These are phyloP conservation scores for Verticillium longisporum DNA, from an alignment of 2,329 filamentous ascomycete species.

Conservation along the genomic window DNA sequence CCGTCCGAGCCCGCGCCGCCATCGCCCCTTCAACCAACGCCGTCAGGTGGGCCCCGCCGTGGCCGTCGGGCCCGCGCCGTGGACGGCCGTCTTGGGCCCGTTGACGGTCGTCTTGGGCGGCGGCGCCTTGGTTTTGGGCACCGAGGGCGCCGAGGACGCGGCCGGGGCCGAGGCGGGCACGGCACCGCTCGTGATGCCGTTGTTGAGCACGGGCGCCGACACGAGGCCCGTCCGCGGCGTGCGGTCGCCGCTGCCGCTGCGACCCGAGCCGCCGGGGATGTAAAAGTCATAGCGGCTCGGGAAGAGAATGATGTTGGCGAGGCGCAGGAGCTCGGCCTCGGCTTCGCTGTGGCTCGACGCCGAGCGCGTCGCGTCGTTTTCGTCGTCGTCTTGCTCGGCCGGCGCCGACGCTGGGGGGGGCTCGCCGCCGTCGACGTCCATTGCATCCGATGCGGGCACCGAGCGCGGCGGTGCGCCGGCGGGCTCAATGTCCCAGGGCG, in stretches of 20 bases:
- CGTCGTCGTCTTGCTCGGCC: constrained; percentile 8
- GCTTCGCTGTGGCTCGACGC: constrained; percentile 25
- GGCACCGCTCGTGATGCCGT: neutral
- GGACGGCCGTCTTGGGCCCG: too few species aligned
- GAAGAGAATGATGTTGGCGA: constrained; percentile 52
- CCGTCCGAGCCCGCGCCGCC: constrained; percentile 6
- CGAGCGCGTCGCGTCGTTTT: constrained; percentile 14
- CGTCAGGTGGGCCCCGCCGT: constrained; percentile 10
- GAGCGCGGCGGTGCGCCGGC: constrained; percentile 16
- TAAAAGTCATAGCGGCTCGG: constrained; percentile 23
- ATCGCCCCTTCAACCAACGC: constrained; percentile 15
- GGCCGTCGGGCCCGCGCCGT: neutral
- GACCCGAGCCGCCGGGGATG: constrained; percentile 7
- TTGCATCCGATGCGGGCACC: constrained; percentile 13
- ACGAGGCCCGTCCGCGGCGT: constrained; percentile 6
- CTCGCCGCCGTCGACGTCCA: constrained; percentile 18
- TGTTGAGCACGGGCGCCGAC: constrained; percentile 2
- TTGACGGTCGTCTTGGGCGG: constrained; percentile 1
- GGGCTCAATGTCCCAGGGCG: constrained; percentile 38
- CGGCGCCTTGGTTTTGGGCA: neutral
- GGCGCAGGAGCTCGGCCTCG: constrained; percentile 44
- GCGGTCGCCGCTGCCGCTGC: constrained; percentile 12
- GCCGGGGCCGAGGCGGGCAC: neutral
- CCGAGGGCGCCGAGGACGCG: neutral
- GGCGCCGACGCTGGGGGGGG: neutral